These are phyloP conservation scores for Linanthus parryae DNA, from an alignment of 148 eudicot genomes.

Conservation along the genomic window DNA sequence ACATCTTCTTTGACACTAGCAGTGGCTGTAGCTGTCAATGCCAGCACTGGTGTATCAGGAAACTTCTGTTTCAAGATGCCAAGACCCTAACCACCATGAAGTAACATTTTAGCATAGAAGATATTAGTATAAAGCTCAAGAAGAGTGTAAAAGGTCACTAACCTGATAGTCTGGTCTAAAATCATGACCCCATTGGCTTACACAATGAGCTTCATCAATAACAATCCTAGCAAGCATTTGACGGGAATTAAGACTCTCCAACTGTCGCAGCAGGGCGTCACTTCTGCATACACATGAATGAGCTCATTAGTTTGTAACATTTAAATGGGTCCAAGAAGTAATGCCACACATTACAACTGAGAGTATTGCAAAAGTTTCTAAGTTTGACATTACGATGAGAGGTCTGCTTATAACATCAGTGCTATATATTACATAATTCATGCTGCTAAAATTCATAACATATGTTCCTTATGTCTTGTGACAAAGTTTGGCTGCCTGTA, in stretches of 20 bases:
- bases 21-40: constrained; percentile 98
- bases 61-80: constrained; percentile 91
- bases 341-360: no score
- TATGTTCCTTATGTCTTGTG: no score
- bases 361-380: no score
- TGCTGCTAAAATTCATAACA: no score
- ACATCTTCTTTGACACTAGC: constrained; percentile 98
- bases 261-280: constrained; percentile 67
- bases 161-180: constrained; percentile 99
- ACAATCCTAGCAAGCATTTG: constrained; percentile 78
- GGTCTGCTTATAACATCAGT: no score
- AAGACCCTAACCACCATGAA: constrained; percentile 57
- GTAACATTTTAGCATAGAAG: constrained; percentile 6
- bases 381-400: no score
- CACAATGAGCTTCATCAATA: constrained; percentile 99
- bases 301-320: no score
- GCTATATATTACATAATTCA: no score
- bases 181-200: constrained; percentile 99
- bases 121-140: not conserved
- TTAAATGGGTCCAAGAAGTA: no score
- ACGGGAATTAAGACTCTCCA: constrained; percentile 73
- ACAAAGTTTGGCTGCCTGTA: no score
- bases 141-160: constrained; percentile 8
- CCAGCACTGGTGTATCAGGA: constrained; percentile 80
- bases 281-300: constrained; percentile 53